Conservation (phyloP, 306 rosid species). For the Geum urbanum region DNA sequence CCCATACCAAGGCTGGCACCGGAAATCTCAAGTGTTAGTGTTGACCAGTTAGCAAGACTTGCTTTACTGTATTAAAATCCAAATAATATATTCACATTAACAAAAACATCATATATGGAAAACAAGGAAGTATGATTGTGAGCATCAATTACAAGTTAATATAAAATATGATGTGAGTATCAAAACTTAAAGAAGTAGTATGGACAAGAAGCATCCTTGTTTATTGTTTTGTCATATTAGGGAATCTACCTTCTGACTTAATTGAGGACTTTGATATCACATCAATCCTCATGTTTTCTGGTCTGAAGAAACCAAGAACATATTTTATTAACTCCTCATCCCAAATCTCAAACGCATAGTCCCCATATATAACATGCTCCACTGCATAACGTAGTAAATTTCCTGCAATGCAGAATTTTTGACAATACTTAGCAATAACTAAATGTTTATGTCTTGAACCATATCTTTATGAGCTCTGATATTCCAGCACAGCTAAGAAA, state of each 20-base stretch:
- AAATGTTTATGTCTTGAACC: background rate
- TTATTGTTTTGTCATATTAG: background rate
- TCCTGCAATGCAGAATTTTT: slow-evolving; percentile 48
- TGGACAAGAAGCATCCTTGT: slow-evolving; percentile 7
- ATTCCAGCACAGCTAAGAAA: background rate
- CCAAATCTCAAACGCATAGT: slow-evolving; percentile 72
- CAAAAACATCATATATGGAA: too few relatives aligned
- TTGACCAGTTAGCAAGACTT: background rate
- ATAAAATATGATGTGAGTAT: background rate
- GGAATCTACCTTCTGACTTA: slow-evolving; percentile 49
- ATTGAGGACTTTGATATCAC: slow-evolving; percentile 64
- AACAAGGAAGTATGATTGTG: too few relatives aligned
- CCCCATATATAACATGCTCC: slow-evolving; percentile 83
- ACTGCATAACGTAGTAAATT: slow-evolving; percentile 66
- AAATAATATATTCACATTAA: background rate
- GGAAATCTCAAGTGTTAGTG: slow-evolving; percentile 45
- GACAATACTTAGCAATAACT: slow-evolving; percentile 21
- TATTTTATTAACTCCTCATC: slow-evolving; percentile 60
- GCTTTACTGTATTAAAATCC: slow-evolving; percentile 14
- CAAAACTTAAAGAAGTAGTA: background rate
- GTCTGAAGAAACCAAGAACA: slow-evolving; percentile 73
- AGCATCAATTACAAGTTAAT: background rate
- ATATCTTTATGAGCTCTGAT: background rate
- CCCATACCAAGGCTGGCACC: slow-evolving; percentile 89
- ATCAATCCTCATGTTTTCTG: slow-evolving; percentile 92